phyloP scores from a whole-genome alignment of 1,139 yeast species.

The Saccharomyces uvarum region DNA sequence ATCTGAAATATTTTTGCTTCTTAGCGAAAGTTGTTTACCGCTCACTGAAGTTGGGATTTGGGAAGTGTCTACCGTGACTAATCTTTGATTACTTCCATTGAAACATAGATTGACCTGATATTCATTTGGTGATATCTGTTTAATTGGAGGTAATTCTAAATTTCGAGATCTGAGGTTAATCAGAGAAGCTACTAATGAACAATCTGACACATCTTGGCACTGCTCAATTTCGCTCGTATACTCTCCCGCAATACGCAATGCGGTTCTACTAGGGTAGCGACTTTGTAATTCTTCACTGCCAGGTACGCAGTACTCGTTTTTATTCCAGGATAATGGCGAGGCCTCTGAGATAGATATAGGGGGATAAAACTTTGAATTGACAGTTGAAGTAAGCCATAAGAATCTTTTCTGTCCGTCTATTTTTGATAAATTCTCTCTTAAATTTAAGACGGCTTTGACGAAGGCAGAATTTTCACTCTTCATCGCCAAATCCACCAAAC shows the following conservation, averaged over 20 bases:
- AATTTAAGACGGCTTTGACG: constrained; percentile 12
- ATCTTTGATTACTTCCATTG: constrained; percentile 53
- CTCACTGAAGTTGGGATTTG: constrained; percentile 27
- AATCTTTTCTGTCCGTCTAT: constrained; percentile 29
- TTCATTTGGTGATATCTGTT: constrained; percentile 18
- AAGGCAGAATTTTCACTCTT: constrained; percentile 12
- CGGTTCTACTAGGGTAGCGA: constrained; percentile 16
- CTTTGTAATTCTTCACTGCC: constrained; percentile 8
- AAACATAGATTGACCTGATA: constrained; percentile 42
- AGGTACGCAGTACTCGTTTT: constrained; percentile 7
- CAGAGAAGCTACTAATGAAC: constrained; percentile 68
- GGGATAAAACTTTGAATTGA: constrained; percentile 32
- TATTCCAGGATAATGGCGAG: constrained; percentile 18
- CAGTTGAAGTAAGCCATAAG: constrained; percentile 41
- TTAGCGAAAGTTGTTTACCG: constrained; percentile 16
- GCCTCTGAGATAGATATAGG: constrained; percentile 31
- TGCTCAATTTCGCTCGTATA: constrained; percentile 25
- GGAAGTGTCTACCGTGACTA: constrained; percentile 44
- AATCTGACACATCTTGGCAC: constrained; percentile 59
- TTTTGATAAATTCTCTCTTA: constrained; percentile 13
- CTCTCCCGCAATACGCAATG: constrained; percentile 24
- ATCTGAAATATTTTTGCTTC: constrained; percentile 36
- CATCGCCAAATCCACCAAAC: constrained; percentile 7
- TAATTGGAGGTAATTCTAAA: constrained; percentile 18
- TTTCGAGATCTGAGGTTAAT: constrained; percentile 36